These are phyloP conservation scores for Gelatoporia subvermispora DNA, from an alignment of 768 basidiomycete genomes.

Conservation along the genomic window DNA sequence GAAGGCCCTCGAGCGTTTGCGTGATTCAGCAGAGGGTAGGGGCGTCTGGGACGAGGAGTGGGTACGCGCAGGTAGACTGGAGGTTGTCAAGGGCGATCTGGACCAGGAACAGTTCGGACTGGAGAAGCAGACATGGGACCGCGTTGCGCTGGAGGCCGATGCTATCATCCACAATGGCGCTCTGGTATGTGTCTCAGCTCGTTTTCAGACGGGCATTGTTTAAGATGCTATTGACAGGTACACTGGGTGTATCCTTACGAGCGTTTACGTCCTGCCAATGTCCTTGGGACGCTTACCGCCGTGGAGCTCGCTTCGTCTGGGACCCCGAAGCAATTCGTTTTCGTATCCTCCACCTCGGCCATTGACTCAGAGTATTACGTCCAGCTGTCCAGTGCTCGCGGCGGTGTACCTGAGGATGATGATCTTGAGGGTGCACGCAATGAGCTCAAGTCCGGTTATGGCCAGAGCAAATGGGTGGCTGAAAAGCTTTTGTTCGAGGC, in stretches of 20 bases:
- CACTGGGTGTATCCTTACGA: constrained; percentile 99
- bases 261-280: constrained; percentile 86
- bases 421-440: constrained; percentile 79
- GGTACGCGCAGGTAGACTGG: constrained; percentile 60
- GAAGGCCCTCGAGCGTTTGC: constrained; percentile 64
- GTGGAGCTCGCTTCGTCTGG: constrained; percentile 71
- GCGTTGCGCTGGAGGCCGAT: constrained; percentile 68
- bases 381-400: constrained; percentile 69
- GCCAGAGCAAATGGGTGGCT: constrained; percentile 97
- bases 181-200: constrained; percentile 52
- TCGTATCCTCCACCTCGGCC: constrained; percentile 94
- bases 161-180: constrained; percentile 93
- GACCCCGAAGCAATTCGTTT: constrained; percentile 77
- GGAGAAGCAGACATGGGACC: constrained; percentile 54
- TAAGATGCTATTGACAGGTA: constrained; percentile 46
- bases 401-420: constrained; percentile 83
- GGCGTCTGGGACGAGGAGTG: constrained; percentile 88
- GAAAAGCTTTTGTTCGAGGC: constrained; percentile 94
- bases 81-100: constrained; percentile 84
- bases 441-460: constrained; percentile 85
- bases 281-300: constrained; percentile 83
- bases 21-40: constrained; percentile 67
- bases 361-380: constrained; percentile 92
- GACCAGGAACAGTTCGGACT: constrained; percentile 73
- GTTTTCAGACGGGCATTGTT: neutral